Base-by-base conservation (phyloP, 2,329 filamentous ascomycete species). In the Coccinonectria pachysandricola region DNA sequence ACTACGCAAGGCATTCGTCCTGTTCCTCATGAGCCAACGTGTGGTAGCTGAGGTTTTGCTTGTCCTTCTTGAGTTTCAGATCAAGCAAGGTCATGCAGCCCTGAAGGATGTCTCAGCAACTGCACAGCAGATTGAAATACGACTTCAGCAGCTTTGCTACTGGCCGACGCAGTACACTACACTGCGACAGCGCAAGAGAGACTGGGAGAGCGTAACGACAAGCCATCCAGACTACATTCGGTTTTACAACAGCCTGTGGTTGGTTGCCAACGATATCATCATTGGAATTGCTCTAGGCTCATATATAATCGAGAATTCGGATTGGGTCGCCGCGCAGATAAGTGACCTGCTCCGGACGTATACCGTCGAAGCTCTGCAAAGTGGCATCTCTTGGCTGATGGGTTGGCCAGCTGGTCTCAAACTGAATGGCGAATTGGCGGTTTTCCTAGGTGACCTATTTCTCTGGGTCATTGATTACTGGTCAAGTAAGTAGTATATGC, bases 391-490 rank as follows among this genome's bases (percentile, higher is more conserved):
- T 5, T 98, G 91, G 91, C 65, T 98, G 23, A 95, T 91, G 83
- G 83, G 82, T 29, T 93, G 81, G 76, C 91, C 91, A 7, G 91
- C 86, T 24, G 91, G 91, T 17, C 60, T 98, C 39, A 98, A 98
- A 56, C 70, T 98, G 19, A 98, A 98, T 51, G 87, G 75, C 28
- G 88, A 98, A 54, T 65, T 98, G 19, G 91, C 87, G 3, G 71
- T 74, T n/a, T 98, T 98, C 44, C 68, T 98, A 8, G 91, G 91
- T 37, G 88, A 96, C 47, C 61, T 98, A 3, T 98, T 98, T 49
- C 64, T 96, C 3, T 98, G 91, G 91, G 91, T 98, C 24, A 96
- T 98, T 39, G 87, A 95, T 40, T 92, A 95, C 50, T 98, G 91
- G 91, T 82, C 84, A 31, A 80, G 81, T 83, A 61, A 51, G 72